Evolutionary conservation across 352 stramenopile genomes (phyloP).

Genomic region (Phytophthora kernoviae): DNA sequence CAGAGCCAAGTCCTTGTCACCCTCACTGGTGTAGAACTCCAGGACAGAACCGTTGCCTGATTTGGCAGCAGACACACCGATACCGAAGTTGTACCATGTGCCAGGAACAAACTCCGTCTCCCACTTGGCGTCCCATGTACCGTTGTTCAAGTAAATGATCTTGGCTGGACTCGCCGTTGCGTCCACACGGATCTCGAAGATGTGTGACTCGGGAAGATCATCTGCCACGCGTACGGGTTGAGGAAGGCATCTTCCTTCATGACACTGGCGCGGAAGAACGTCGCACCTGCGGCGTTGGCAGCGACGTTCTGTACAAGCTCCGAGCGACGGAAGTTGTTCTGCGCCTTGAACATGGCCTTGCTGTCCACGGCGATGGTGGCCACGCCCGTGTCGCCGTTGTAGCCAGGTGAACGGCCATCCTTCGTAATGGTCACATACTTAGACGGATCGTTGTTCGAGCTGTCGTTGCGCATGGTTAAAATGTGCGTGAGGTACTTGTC

Average conservation of each 20-base stretch:
- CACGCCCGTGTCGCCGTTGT: slow-evolving; percentile 59
- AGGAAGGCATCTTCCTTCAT: slow-evolving; percentile 52
- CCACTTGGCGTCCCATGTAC: slow-evolving; percentile 54
- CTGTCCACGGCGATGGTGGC: slow-evolving; percentile 56
- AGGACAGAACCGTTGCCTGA: slow-evolving; percentile 29
- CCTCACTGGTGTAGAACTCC: slow-evolving; percentile 60
- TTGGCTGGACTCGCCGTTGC: slow-evolving; percentile 39
- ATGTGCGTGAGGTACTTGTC: slow-evolving; percentile 72
- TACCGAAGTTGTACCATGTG: slow-evolving; percentile 76
- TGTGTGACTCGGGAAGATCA: slow-evolving; percentile 62
- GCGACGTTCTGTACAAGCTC: slow-evolving; percentile 64
- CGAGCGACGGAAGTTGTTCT: slow-evolving; percentile 61
- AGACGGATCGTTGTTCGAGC: slow-evolving; percentile 33
- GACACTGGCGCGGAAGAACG: slow-evolving; percentile 64
- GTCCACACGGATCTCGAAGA: slow-evolving; percentile 66
- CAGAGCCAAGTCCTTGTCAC: slow-evolving; percentile 38
- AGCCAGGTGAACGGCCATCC: slow-evolving; percentile 47
- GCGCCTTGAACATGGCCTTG: slow-evolving; percentile 48
- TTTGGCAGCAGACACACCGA: slow-evolving; percentile 35
- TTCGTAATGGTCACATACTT: slow-evolving; percentile 54
- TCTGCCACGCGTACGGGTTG: slow-evolving; percentile 62
- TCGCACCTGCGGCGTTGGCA: slow-evolving; percentile 34
- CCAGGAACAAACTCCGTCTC: slow-evolving; percentile 44
- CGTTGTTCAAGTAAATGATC: slow-evolving; percentile 59
- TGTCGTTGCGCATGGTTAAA: slow-evolving; percentile 55